Conservation (phyloP, 192 early-diverging fungal species). For the Backusella liffmaniae region DNA sequence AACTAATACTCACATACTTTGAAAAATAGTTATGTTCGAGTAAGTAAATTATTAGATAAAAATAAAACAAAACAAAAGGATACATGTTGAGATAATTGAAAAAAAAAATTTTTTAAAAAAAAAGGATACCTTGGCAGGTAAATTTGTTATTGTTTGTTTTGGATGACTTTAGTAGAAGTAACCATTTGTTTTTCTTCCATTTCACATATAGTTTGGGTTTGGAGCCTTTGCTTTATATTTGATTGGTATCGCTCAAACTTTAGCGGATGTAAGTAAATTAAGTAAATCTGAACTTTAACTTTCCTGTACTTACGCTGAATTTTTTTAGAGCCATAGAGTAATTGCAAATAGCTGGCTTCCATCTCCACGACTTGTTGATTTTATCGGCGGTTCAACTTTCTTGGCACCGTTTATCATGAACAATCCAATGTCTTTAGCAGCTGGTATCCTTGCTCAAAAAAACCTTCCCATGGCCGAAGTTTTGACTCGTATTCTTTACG, state of each 20-base stretch:
- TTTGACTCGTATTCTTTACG: slow-evolving; percentile 20
- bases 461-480: slow-evolving; percentile 16
- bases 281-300: not conserved
- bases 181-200: too few relatives aligned
- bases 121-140: slow-evolving; percentile 19
- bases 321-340: slow-evolving; percentile 29
- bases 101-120: not conserved
- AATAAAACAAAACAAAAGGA: not conserved
- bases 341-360: slow-evolving; percentile 33
- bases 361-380: slow-evolving; percentile 25
- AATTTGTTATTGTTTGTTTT: slow-evolving; percentile 23
- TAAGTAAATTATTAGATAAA: not conserved
- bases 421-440: slow-evolving; percentile 22
- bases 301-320: not conserved
- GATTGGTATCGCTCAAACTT: slow-evolving; percentile 32
- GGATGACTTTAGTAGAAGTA: too few relatives aligned
- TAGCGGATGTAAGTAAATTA: slow-evolving; percentile 20
- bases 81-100: not conserved
- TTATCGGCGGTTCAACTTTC: slow-evolving; percentile 17
- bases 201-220: slow-evolving; percentile 17
- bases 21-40: slow-evolving; percentile 6
- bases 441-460: slow-evolving; percentile 15
- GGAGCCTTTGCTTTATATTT: slow-evolving; percentile 29
- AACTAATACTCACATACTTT: not conserved
- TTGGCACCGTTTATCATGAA: slow-evolving; percentile 29